Evolutionary conservation across 176 grass and related monocot species (phyloP), one percentile per base, ranked within the genome.

Genomic region (Rhynchospora tenuis): DNA sequence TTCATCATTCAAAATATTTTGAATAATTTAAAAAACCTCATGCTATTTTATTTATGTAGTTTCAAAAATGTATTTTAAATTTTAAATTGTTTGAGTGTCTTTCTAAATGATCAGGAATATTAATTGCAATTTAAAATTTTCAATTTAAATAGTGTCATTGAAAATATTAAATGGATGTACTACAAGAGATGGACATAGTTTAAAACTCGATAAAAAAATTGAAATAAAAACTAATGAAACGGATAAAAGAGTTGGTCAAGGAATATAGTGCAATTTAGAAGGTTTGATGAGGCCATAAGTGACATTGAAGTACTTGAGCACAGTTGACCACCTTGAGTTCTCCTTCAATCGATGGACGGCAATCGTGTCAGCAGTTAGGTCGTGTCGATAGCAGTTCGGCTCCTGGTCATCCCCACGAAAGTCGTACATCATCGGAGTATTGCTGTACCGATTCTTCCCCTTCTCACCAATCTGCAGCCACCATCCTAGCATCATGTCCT

Each of bases 331-430:
- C 7, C 89, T 50, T 0, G 29, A n/a, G 87, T 67, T 84, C 61
- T 89, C 87, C 87, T 94, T 94, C 82, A 94, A 86, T 83, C 89
- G 90, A 61, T 94, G 92, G 74, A 94, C 92, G 28, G 89, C 92
- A 33, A 94, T 79, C 54, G 92, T 94, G 89, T 91, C 89, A 28
- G 89, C 61, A 5, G 38, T 60, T 73, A 94, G 89, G 33, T 85
- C 87, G 24, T 83, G 92, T 0, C 89, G 89, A 79, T 89, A 91
- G 83, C 92, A 94, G 87, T 63, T 94, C 43, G 82, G 51, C 24
- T 87, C 85, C 43, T 88, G 86, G 4, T 76, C 14, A 2, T 0
- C 0, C 0, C 90, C 88, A 59, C 79, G 86, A 79, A 92, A 90
- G 84, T 92, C 89, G 65, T 95, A 95, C 79, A 95, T 95, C 84